Percentiles rank a stretch among this genome's conserved stretches.
Evolutionary conservation across 805 yeast species (phyloP).

Genomic region (Starmerella apis): DNA sequence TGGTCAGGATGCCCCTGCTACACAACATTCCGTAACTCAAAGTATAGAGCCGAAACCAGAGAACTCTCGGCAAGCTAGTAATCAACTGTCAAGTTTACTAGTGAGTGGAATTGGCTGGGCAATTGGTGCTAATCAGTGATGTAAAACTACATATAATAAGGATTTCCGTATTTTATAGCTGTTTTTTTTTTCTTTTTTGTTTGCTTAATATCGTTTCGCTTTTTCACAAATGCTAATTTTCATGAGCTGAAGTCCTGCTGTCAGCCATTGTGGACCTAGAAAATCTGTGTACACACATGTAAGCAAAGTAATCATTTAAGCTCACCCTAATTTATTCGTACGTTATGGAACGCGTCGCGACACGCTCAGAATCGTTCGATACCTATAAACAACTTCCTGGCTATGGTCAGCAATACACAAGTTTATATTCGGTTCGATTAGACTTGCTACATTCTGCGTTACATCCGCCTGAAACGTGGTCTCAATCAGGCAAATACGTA

Average conservation of each 20-base stretch:
- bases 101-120: conserved; percentile 57
- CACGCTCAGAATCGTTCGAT: conserved; percentile 19
- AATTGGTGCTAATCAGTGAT: conserved; percentile 39
- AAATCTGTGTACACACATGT: too few species aligned
- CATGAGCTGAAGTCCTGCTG: too few species aligned
- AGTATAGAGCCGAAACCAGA: not conserved
- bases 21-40: not conserved
- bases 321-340: not conserved
- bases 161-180: not conserved
- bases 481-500: conserved; percentile 47
- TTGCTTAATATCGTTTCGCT: too few species aligned
- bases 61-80: conserved; percentile 20
- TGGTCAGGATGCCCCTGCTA: not conserved
- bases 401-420: conserved; percentile 43
- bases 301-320: not conserved
- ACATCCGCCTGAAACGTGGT: conserved; percentile 37
- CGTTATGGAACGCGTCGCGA: conserved; percentile 12
- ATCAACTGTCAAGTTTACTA: conserved; percentile 41
- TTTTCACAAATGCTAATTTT: too few species aligned
- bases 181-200: not conserved
- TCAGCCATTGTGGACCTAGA: too few species aligned
- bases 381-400: conserved; percentile 11
- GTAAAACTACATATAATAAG: too few species aligned
- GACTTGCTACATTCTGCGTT: conserved; percentile 40
- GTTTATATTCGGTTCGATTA: conserved; percentile 47